Evolutionary conservation across 1,139 yeast genomes (phyloP).

Genomic region (Magnusiomyces fungicola): DNA sequence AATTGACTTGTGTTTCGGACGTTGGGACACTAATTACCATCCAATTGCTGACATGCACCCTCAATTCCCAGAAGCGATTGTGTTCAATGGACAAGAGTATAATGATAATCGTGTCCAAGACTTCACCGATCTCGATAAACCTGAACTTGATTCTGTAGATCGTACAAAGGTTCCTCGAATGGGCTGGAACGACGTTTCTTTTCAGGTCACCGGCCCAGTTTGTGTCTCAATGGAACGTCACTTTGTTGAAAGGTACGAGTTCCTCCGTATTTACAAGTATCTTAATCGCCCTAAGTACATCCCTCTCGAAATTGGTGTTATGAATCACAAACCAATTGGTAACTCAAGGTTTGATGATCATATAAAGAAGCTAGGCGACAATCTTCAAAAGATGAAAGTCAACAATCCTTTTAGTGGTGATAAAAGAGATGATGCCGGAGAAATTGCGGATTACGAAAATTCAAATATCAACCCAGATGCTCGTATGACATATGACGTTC

Average conservation of each 20-base stretch:
- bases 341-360: slow-evolving; percentile 4
- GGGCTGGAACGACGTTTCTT: slow-evolving; percentile 21
- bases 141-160: slow-evolving; percentile 16
- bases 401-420: neutral
- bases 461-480: slow-evolving; percentile 12
- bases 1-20: slow-evolving; percentile 54
- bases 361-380: slow-evolving; percentile 5
- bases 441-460: slow-evolving; percentile 10
- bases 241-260: slow-evolving; percentile 20
- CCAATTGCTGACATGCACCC: slow-evolving; percentile 18
- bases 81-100: slow-evolving; percentile 18
- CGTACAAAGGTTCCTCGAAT: slow-evolving; percentile 16
- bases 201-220: slow-evolving; percentile 17
- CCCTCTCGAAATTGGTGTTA: slow-evolving; percentile 15
- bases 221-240: slow-evolving; percentile 19
- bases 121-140: slow-evolving; percentile 15
- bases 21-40: slow-evolving; percentile 59
- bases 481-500: slow-evolving; percentile 8
- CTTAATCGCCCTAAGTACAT: slow-evolving; percentile 17
- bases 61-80: slow-evolving; percentile 15
- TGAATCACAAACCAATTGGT: slow-evolving; percentile 10
- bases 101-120: slow-evolving; percentile 18
- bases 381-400: neutral
- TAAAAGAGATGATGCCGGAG: neutral
- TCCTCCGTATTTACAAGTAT: slow-evolving; percentile 17